Base-by-base conservation (phyloP, 345 rosid genomes). In the Orychophragmus violaceus region DNA sequence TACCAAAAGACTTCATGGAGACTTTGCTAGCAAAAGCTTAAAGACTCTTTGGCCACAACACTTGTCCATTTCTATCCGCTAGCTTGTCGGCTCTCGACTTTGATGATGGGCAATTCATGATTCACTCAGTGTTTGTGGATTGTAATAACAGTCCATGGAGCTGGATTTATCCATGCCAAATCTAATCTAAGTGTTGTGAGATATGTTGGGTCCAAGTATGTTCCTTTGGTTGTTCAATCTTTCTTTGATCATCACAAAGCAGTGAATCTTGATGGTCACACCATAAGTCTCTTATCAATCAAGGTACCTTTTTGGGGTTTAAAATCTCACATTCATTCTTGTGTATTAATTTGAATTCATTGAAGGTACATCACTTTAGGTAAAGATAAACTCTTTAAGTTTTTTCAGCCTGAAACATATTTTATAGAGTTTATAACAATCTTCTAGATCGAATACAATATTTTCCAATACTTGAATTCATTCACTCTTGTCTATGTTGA, bases 241-340 rank as follows among this genome's bases (percentile, higher is more conserved):
- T 82, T 92, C 52, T 89, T 92, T 32, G 95, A 89, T 13, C 93
- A 86, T 35, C 82, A 87, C 27, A 54, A 80, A 57, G 91, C 88
- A 0, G 1, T 81, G 59, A 81, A 77, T 52, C 0, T 1, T 77
- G 59, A 81, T 78, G 95, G 95, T 1, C 83, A 87, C 58, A 30
- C 57, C 49, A 62, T 29, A 32, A 78, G 93, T 33, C 68, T 92
- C 67, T 50, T 89, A 27, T 74, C 87, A 2, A 23, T 85, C 55
- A 81, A 92, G 76, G 89, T 79, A 11, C 53, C 3, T 17, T 14
- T 44, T 42, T 8, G 9, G 10, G 5, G 8, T 41, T 41, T 8
- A 14, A 7, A 3, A 17, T 42, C 49, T 42, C 21, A 42, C 49
- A 42, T 42, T 42, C 49, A 42, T 17, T 42, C 49, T 42, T 42